phyloP scores from a whole-genome alignment of 2,329 filamentous ascomycete genomes.

The Neoascochyta sp. region DNA sequence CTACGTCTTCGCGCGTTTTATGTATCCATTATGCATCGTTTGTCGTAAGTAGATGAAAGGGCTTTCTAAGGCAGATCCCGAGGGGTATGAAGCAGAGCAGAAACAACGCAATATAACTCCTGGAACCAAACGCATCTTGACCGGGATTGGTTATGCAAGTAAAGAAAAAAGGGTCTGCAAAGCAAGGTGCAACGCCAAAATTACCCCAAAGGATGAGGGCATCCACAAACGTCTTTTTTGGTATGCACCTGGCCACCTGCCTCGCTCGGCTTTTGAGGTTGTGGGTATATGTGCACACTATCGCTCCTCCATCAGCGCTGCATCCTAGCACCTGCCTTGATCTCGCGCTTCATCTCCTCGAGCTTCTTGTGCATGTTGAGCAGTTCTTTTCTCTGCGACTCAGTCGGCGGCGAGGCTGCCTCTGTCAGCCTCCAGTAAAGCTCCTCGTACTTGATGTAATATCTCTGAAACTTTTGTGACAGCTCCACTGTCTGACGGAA shows the following conservation, averaged over 20 bases:
- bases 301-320: constrained; percentile 17
- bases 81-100: constrained; percentile 6
- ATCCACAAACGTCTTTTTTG: constrained; percentile 2
- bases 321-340: constrained; percentile 40
- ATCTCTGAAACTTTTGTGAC: constrained; percentile 53
- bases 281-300: constrained; percentile 2
- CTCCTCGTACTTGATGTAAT: constrained; percentile 56
- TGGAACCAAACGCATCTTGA: constrained; percentile 12
- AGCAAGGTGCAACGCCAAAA: constrained; percentile 2
- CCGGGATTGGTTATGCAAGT: constrained; percentile 9
- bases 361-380: constrained; percentile 53
- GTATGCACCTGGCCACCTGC: constrained; percentile 8
- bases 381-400: constrained; percentile 51
- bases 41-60: constrained; percentile 11
- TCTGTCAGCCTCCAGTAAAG: constrained; percentile 50
- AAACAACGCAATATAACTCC: constrained; percentile 10
- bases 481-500: constrained; percentile 46
- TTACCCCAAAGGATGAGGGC: constrained; percentile 3
- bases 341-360: constrained; percentile 57
- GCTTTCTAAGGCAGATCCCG: too few relatives aligned
- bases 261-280: constrained; percentile 2
- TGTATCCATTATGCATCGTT: constrained; percentile 20
- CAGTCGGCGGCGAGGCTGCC: constrained; percentile 42
- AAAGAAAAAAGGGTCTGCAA: constrained; percentile 9
- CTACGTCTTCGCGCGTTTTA: too few relatives aligned